Evolutionary conservation across 495 filamentous ascomycete genomes (phyloP).

Genomic region (Neurospora africana): DNA sequence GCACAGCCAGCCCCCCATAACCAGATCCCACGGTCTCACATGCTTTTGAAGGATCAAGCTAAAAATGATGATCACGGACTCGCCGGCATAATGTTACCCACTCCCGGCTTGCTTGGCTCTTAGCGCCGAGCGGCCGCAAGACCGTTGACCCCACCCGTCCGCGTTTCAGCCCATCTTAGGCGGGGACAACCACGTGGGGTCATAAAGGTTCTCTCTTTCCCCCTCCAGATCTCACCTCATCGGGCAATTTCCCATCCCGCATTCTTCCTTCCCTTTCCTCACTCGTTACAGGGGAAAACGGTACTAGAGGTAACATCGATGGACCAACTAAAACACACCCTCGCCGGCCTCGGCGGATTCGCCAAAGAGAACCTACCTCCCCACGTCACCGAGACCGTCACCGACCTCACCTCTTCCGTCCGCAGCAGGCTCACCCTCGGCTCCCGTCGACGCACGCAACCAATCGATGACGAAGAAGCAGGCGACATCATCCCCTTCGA

Average conservation of each 20-base stretch:
- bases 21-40: neutral
- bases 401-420: neutral
- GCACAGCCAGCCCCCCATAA: neutral
- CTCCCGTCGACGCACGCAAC: neutral
- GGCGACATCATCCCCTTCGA: conserved; percentile 35
- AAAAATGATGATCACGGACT: neutral
- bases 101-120: neutral
- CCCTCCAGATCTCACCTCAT: neutral
- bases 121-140: neutral
- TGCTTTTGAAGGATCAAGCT: neutral
- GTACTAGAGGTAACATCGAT: no score
- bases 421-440: neutral
- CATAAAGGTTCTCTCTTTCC: neutral
- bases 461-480: conserved; percentile 36
- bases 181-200: neutral
- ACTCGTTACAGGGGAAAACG: no score
- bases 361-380: neutral
- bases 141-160: neutral
- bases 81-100: neutral
- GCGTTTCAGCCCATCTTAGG: neutral
- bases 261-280: no score
- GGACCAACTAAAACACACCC: neutral
- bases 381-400: neutral
- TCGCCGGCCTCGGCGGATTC: neutral
- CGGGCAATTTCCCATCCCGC: no score